These are phyloP conservation scores for Metschnikowia reukaufii DNA, from an alignment of 805 yeast species.

Conservation along the genomic window DNA sequence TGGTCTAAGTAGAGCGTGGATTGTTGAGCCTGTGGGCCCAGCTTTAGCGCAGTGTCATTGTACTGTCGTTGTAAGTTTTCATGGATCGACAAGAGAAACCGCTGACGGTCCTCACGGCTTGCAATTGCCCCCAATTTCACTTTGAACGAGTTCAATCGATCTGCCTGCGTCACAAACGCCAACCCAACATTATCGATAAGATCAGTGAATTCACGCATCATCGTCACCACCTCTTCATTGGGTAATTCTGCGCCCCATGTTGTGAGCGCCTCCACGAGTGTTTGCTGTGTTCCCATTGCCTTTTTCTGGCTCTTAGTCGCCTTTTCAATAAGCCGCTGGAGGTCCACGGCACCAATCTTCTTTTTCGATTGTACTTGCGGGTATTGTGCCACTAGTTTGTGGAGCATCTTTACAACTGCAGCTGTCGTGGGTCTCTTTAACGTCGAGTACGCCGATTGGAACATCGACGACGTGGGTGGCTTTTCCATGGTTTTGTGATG, in stretches of 20 bases:
- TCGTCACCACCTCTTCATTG: slow-evolving; percentile 12
- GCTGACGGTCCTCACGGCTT: slow-evolving; percentile 50
- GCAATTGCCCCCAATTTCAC: slow-evolving; percentile 46
- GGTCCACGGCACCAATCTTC: slow-evolving; percentile 15
- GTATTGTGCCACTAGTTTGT: slow-evolving; percentile 14
- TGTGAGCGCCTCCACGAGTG: slow-evolving; percentile 14
- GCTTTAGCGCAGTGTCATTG: slow-evolving; percentile 42
- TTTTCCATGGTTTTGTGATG: slow-evolving; percentile 3
- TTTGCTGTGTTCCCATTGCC: slow-evolving; percentile 17
- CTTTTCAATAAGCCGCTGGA: slow-evolving; percentile 23
- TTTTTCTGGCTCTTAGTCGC: slow-evolving; percentile 40
- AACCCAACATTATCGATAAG: slow-evolving; percentile 15
- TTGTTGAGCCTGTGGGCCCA: slow-evolving; percentile 45
- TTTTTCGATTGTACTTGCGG: slow-evolving; percentile 6
- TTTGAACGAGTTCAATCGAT: slow-evolving; percentile 45
- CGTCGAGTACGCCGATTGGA: slow-evolving; percentile 13
- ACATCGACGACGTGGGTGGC: slow-evolving; percentile 7
- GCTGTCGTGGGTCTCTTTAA: slow-evolving; percentile 22
- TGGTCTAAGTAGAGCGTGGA: slow-evolving; percentile 48
- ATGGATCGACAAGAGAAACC: slow-evolving; percentile 37
- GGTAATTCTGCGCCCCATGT: slow-evolving; percentile 19
- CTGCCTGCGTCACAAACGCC: slow-evolving; percentile 33
- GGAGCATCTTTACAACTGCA: slow-evolving; percentile 20
- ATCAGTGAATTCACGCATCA: slow-evolving; percentile 16
- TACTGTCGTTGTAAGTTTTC: slow-evolving; percentile 37